phyloP scores from a whole-genome alignment of 352 stramenopile genomes.

The Phytophthora podocarpi region DNA sequence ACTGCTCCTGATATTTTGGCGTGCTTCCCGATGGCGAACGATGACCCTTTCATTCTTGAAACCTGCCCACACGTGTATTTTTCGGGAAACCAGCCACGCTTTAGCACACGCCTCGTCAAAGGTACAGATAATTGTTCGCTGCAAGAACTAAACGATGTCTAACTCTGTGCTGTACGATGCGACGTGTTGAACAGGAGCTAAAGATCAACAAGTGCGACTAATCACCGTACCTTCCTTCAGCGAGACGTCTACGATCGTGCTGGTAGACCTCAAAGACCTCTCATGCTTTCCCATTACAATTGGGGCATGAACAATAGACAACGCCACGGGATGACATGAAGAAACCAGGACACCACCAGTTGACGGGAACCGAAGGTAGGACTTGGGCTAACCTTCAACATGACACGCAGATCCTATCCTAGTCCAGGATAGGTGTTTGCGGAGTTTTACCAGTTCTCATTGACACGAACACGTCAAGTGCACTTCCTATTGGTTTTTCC shows the following conservation, averaged over 20 bases:
- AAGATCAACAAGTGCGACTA: constrained; percentile 66
- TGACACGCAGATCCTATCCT: constrained; percentile 2
- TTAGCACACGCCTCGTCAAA: constrained; percentile 78
- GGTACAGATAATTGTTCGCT: constrained; percentile 23
- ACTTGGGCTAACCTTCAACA: background rate
- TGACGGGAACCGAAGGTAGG: too few relatives aligned
- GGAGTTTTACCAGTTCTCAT: background rate
- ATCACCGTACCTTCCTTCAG: constrained; percentile 93
- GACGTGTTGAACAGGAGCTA: constrained; percentile 28
- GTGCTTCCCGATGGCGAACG: constrained; percentile 90
- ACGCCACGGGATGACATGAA: too few relatives aligned
- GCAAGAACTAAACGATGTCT: background rate
- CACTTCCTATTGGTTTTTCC: constrained; percentile 14
- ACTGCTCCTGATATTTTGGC: constrained; percentile 92
- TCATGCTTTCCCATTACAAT: constrained; percentile 73
- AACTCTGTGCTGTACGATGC: constrained; percentile 1
- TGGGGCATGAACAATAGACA: constrained; percentile 21
- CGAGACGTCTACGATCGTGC: constrained; percentile 87
- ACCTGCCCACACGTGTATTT: constrained; percentile 92
- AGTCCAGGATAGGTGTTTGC: background rate
- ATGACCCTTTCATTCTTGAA: constrained; percentile 94
- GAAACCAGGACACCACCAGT: too few relatives aligned
- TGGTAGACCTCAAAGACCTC: constrained; percentile 90
- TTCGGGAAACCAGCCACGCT: constrained; percentile 89
- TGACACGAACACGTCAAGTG: too few relatives aligned